Percentiles rank a stretch among this genome's conserved stretches.
Evolutionary conservation across 495 filamentous ascomycete species (phyloP).

Genomic region (Saxispiralis lemnorum): DNA sequence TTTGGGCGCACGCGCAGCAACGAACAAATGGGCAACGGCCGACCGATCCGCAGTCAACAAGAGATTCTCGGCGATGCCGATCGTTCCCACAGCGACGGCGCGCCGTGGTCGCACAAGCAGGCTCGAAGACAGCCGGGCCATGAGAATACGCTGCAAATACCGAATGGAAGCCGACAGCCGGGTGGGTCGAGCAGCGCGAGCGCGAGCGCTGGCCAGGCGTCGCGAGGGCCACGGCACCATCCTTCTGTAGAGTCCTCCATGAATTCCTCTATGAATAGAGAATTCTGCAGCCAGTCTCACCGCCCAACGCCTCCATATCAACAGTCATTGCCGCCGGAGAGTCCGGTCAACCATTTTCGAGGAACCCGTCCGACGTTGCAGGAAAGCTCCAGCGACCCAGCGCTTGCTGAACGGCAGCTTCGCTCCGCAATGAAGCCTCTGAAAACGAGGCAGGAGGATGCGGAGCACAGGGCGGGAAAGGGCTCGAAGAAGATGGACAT

Average conservation of each 20-base stretch:
- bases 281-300: constrained; percentile 21
- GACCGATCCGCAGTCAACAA: no score
- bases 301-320: constrained; percentile 22
- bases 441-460: constrained; percentile 4
- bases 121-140: no score
- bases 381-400: constrained; percentile 7
- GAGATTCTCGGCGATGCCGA: no score
- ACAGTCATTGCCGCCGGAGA: constrained; percentile 24
- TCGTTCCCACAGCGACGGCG: no score
- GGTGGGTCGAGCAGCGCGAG: no score
- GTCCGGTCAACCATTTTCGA: constrained; percentile 21
- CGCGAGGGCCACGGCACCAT: not conserved
- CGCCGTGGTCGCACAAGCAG: no score
- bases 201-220: no score
- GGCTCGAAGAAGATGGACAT: constrained; percentile 21
- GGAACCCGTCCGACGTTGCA: constrained; percentile 15
- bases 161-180: no score
- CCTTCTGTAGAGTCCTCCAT: constrained; percentile 7
- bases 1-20: no score
- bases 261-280: constrained; percentile 9
- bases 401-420: constrained; percentile 1
- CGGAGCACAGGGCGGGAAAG: constrained; percentile 6
- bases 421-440: not conserved
- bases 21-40: no score
- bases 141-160: no score